Evolutionary conservation across 2,329 filamentous ascomycete genomes (phyloP).

Genomic region (Colletotrichum nymphaeae): DNA sequence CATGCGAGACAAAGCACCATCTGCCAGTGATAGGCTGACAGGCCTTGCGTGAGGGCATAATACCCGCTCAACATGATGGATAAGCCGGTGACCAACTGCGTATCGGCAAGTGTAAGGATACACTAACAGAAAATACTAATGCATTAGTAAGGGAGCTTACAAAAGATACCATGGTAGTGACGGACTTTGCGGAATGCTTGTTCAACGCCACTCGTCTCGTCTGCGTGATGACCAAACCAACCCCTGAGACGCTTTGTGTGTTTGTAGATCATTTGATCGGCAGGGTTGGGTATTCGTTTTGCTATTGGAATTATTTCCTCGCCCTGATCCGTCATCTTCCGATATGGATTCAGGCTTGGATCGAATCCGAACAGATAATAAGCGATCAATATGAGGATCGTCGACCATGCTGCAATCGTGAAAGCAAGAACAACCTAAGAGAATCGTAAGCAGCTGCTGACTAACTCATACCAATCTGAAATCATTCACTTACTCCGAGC

Average conservation of each 20-base stretch:
- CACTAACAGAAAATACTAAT: background rate
- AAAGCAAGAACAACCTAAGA: background rate
- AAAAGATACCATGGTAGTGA: too few species aligned
- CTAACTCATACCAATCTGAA: too few species aligned
- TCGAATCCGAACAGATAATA: background rate
- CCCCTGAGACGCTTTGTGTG: background rate
- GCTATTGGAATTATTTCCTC: background rate
- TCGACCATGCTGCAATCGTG: constrained; percentile 1
- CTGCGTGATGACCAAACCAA: background rate
- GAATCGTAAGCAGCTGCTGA: too few species aligned
- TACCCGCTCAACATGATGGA: constrained; percentile 3
- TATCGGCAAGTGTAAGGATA: constrained; percentile 2
- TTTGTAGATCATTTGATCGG: background rate
- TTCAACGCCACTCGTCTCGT: background rate
- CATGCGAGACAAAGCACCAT: constrained; percentile 5
- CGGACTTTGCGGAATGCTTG: constrained; percentile 5
- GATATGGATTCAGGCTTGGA: background rate
- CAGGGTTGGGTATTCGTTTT: background rate
- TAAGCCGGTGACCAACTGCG: background rate
- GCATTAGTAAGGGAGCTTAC: too few species aligned
- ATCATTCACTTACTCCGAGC: background rate
- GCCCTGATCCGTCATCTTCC: background rate
- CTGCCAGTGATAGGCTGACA: constrained; percentile 13
- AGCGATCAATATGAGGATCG: background rate
- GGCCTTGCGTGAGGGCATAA: background rate